Evolutionary conservation across 768 basidiomycete species (phyloP).

Genomic region (Punctularia strigosozonata): DNA sequence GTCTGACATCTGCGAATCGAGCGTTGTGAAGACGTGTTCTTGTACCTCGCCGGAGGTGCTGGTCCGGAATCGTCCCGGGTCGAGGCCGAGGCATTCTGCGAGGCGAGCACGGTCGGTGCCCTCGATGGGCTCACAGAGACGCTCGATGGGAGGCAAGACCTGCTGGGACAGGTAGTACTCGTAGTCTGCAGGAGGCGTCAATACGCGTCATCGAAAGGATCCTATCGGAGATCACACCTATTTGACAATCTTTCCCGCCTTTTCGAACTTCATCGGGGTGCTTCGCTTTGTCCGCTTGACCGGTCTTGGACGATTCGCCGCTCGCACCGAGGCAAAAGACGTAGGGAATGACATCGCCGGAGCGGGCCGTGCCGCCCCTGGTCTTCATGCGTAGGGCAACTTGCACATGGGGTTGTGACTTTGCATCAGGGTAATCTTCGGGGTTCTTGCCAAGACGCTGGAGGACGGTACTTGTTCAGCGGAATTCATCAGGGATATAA

Average conservation of each 20-base stretch:
- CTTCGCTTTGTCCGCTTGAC: conserved; percentile 82
- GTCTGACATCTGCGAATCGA: conserved; percentile 87
- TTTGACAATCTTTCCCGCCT: conserved; percentile 50
- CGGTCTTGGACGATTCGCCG: conserved; percentile 55
- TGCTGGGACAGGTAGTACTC: conserved; percentile 88
- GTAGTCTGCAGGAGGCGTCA: conserved; percentile 46
- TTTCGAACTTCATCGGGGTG: conserved; percentile 89
- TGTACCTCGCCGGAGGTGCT: conserved; percentile 29
- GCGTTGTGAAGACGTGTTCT: conserved; percentile 60
- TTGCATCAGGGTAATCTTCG: conserved; percentile 93
- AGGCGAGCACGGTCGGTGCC: conserved; percentile 87
- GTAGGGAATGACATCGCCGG: conserved; percentile 93
- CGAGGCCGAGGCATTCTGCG: conserved; percentile 82
- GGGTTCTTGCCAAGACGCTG: conserved; percentile 95
- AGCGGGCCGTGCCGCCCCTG: conserved; percentile 66
- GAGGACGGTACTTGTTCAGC: neutral
- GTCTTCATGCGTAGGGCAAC: conserved; percentile 87
- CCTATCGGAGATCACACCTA: conserved; percentile 39
- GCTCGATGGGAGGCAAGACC: conserved; percentile 87
- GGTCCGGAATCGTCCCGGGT: conserved; percentile 43
- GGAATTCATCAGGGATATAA: neutral
- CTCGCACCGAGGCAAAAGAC: conserved; percentile 80
- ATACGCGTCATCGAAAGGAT: conserved; percentile 2
- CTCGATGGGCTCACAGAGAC: conserved; percentile 92
- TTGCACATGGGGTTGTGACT: conserved; percentile 92